These are phyloP conservation scores for Acrodontium crateriforme DNA, from an alignment of 2,329 filamentous ascomycete species.

Conservation along the genomic window DNA sequence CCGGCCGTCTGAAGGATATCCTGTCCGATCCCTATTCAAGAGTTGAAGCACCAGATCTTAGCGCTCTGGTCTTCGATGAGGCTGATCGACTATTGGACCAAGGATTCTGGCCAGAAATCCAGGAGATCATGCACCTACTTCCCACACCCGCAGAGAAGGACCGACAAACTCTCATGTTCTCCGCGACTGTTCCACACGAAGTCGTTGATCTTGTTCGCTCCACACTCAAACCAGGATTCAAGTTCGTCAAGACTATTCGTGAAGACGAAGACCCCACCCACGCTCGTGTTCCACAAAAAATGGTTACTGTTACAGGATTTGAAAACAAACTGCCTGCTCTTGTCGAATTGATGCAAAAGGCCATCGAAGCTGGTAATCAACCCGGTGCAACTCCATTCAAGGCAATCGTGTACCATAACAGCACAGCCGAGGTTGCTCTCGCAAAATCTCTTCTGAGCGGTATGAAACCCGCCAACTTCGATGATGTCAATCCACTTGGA, in stretches of 20 bases:
- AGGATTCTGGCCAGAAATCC: constrained; percentile 36
- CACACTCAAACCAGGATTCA: constrained; percentile 70
- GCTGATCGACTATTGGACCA: constrained; percentile 54
- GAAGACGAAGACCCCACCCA: constrained; percentile 77
- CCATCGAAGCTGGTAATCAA: constrained; percentile 24
- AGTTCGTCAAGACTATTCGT: constrained; percentile 79
- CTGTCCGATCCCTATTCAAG: constrained; percentile 50
- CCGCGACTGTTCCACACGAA: constrained; percentile 75
- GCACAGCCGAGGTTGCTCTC: constrained; percentile 58
- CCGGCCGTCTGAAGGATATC: constrained; percentile 74
- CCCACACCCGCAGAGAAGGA: constrained; percentile 49
- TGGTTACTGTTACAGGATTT: constrained; percentile 52
- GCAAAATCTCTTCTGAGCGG: constrained; percentile 45
- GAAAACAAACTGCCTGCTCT: constrained; percentile 66
- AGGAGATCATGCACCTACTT: constrained; percentile 36
- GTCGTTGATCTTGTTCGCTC: constrained; percentile 66
- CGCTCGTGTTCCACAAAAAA: constrained; percentile 65
- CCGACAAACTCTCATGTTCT: constrained; percentile 88
- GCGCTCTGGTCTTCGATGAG: constrained; percentile 50
- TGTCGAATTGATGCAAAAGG: constrained; percentile 53
- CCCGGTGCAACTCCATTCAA: constrained; percentile 57
- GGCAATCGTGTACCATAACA: constrained; percentile 86
- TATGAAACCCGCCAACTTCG: constrained; percentile 18
- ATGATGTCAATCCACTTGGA: constrained; percentile 18
- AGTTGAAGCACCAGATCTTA: constrained; percentile 49